phyloP scores from a whole-genome alignment of 345 rosid species.

The Aquilaria yunnanensis region DNA sequence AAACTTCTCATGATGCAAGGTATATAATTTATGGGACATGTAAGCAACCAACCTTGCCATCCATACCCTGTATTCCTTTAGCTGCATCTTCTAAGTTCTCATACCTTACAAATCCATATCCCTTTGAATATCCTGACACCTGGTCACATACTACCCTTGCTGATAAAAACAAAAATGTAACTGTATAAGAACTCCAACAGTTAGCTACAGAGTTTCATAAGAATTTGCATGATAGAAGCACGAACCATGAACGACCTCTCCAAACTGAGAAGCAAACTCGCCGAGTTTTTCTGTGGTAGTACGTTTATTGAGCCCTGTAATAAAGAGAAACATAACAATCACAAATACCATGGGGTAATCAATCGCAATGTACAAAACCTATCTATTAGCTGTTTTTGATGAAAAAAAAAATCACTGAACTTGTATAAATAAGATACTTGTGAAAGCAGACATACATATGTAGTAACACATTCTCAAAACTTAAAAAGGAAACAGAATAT shows the following conservation, averaged over 20 bases:
- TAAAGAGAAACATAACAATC: too few species aligned
- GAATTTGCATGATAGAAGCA: slow-evolving; percentile 1
- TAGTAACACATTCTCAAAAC: too few species aligned
- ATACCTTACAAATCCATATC: slow-evolving; percentile 89
- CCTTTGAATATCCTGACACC: slow-evolving; percentile 79
- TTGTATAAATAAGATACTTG: too few species aligned
- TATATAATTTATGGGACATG: neutral
- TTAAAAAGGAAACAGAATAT: too few species aligned
- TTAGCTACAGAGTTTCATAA: neutral
- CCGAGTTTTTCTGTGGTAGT: slow-evolving; percentile 63
- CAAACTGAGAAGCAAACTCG: slow-evolving; percentile 71
- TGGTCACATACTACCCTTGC: slow-evolving; percentile 83
- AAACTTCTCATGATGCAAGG: too few species aligned
- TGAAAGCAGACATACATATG: too few species aligned
- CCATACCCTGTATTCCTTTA: slow-evolving; percentile 81
- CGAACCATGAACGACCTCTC: slow-evolving; percentile 79
- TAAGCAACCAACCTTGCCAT: slow-evolving; percentile 63
- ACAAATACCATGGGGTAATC: too few species aligned
- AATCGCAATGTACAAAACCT: too few species aligned
- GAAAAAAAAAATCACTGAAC: too few species aligned
- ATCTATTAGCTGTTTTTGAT: too few species aligned
- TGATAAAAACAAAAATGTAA: slow-evolving; percentile 18
- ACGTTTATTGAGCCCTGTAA: slow-evolving; percentile 78
- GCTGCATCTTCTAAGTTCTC: slow-evolving; percentile 72
- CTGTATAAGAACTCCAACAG: slow-evolving; percentile 1